Percentiles rank a stretch among this genome's conserved stretches.
Conservation (phyloP, 805 yeast genomes). For the Tetrapisispora taiwanensis region DNA sequence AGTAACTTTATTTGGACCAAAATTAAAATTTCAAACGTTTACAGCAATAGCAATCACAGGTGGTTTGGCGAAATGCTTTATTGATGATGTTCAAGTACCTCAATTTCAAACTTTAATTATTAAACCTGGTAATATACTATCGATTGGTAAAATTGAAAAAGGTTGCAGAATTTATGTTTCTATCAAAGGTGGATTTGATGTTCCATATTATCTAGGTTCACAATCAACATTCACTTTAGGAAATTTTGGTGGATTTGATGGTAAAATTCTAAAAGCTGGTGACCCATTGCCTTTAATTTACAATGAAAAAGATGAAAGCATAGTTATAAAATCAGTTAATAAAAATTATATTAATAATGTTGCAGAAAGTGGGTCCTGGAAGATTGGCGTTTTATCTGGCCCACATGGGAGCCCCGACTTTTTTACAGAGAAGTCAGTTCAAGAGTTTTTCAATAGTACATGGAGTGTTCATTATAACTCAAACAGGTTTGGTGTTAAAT, state of each 20-base stretch:
- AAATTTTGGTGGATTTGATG: slow-evolving; percentile 86
- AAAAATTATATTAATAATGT: slow-evolving; percentile 29
- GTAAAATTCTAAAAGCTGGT: slow-evolving; percentile 83
- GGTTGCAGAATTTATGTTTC: slow-evolving; percentile 91
- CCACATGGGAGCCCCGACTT: slow-evolving; percentile 98
- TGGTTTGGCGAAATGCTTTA: slow-evolving; percentile 58
- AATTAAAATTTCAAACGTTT: slow-evolving; percentile 72
- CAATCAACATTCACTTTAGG: slow-evolving; percentile 94
- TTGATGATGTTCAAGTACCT: slow-evolving; percentile 46
- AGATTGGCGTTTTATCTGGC: slow-evolving; percentile 88
- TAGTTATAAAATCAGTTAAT: slow-evolving; percentile 35
- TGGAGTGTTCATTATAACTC: slow-evolving; percentile 98
- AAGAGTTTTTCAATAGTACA: slow-evolving; percentile 59
- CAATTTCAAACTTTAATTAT: slow-evolving; percentile 69
- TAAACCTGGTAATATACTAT: slow-evolving; percentile 63
- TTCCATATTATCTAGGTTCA: slow-evolving; percentile 89
- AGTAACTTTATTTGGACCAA: slow-evolving; percentile 80
- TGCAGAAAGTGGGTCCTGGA: slow-evolving; percentile 43
- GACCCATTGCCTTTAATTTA: slow-evolving; percentile 32
- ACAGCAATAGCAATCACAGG: slow-evolving; percentile 78
- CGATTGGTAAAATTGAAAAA: slow-evolving; percentile 66
- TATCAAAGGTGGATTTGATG: slow-evolving; percentile 87
- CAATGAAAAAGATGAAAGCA: neutral
- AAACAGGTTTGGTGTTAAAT: slow-evolving; percentile 90
- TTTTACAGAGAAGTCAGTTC: slow-evolving; percentile 64